phyloP scores from a whole-genome alignment of 192 early-diverging fungal genomes.

The Phlyctochytrium arcticum region DNA sequence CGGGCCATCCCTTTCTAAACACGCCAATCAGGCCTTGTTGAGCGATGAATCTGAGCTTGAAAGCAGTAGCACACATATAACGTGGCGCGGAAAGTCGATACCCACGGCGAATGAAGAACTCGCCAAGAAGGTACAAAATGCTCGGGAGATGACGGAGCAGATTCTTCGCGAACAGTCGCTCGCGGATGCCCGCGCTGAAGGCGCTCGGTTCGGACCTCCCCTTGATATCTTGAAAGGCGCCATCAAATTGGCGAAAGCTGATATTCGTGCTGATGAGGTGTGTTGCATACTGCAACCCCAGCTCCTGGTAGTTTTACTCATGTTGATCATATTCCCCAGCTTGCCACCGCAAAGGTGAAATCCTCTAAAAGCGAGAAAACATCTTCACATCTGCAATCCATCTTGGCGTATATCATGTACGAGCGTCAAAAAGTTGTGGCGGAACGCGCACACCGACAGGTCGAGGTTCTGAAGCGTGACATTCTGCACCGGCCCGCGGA shows the following conservation, averaged over 20 bases:
- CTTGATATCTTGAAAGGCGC: slow-evolving; percentile 58
- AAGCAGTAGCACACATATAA: too few species aligned
- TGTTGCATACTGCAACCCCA: background rate
- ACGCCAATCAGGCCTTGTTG: too few species aligned
- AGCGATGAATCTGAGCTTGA: too few species aligned
- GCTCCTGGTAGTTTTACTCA: background rate
- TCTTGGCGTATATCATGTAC: slow-evolving; percentile 57
- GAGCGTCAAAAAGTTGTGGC: slow-evolving; percentile 48
- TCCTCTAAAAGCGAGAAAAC: slow-evolving; percentile 64
- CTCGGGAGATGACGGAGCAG: too few species aligned
- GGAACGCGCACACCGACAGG: slow-evolving; percentile 52
- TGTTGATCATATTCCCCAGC: slow-evolving; percentile 28
- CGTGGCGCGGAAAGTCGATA: slow-evolving; percentile 34
- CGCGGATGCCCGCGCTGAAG: background rate
- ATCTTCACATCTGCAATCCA: slow-evolving; percentile 50
- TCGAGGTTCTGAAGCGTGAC: slow-evolving; percentile 40
- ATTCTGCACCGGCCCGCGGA: too few species aligned
- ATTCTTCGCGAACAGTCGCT: background rate
- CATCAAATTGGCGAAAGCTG: slow-evolving; percentile 53
- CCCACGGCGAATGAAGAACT: background rate
- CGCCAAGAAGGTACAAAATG: too few species aligned
- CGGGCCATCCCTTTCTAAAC: too few species aligned
- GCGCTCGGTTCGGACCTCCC: slow-evolving; percentile 52
- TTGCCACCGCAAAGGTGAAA: slow-evolving; percentile 61
- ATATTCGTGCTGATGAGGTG: slow-evolving; percentile 56